These are phyloP conservation scores for Linum trigynum DNA, from an alignment of 345 rosid species.

Conservation along the genomic window DNA sequence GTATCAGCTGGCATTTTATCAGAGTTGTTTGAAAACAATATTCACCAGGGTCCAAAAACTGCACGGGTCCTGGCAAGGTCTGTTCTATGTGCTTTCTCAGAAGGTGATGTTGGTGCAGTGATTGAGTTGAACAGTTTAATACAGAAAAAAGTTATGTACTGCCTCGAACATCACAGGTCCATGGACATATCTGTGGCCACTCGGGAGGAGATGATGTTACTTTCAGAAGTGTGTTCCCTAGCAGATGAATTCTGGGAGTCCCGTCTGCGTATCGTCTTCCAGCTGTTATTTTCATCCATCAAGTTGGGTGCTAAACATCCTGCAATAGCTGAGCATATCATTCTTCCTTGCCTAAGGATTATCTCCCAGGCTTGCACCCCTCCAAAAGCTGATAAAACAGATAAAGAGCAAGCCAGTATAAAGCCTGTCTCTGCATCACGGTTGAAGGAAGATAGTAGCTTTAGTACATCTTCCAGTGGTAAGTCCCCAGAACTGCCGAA, in stretches of 20 bases:
- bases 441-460: slow-evolving; percentile 53
- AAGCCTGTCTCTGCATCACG: slow-evolving; percentile 44
- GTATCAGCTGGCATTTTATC: slow-evolving; percentile 79
- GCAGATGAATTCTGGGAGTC: slow-evolving; percentile 98
- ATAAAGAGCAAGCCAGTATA: slow-evolving; percentile 52
- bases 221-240: slow-evolving; percentile 92
- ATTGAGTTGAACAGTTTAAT: slow-evolving; percentile 78
- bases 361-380: slow-evolving; percentile 95
- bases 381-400: slow-evolving; percentile 86
- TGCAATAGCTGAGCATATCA: slow-evolving; percentile 91
- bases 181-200: slow-evolving; percentile 89
- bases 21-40: slow-evolving; percentile 91
- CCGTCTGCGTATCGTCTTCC: slow-evolving; percentile 86
- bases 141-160: slow-evolving; percentile 91
- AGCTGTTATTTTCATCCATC: slow-evolving; percentile 84
- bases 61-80: slow-evolving; percentile 89
- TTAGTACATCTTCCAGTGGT: slow-evolving; percentile 27
- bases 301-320: slow-evolving; percentile 98
- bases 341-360: slow-evolving; percentile 94
- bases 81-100: slow-evolving; percentile 89
- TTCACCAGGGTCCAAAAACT: slow-evolving; percentile 94
- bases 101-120: slow-evolving; percentile 76
- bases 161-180: slow-evolving; percentile 98
- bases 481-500: slow-evolving; percentile 37
- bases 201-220: slow-evolving; percentile 86